These are phyloP conservation scores for Solanum peruvianum DNA, from an alignment of 257 asterid species.

Conservation along the genomic window DNA sequence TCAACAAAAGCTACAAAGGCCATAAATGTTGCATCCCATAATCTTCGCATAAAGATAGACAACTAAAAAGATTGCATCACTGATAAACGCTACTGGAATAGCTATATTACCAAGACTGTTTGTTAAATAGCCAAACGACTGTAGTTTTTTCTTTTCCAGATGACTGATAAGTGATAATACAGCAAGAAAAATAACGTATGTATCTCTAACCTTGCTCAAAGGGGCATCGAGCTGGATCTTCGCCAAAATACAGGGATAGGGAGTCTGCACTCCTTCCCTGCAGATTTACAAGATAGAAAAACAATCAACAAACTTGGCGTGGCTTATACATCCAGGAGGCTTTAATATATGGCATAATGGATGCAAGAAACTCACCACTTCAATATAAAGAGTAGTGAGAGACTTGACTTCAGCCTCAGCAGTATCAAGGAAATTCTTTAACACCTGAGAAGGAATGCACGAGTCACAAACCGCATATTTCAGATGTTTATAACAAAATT, in stretches of 20 bases:
- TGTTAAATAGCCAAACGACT: neutral
- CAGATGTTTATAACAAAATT: neutral
- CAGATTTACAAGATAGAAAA: neutral
- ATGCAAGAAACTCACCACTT: conserved; percentile 61
- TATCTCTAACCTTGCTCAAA: conserved; percentile 76
- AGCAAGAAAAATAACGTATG: neutral
- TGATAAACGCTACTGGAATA: neutral
- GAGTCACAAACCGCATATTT: conserved; percentile 5
- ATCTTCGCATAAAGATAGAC: neutral
- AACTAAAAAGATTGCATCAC: neutral
- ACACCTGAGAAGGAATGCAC: conserved; percentile 39
- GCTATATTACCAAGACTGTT: neutral
- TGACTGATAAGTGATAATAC: neutral
- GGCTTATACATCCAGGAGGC: neutral
- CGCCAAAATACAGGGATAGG: conserved; percentile 83
- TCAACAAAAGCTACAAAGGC: neutral
- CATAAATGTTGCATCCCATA: neutral
- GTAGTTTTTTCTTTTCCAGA: neutral
- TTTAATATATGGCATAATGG: neutral
- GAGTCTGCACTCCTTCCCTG: conserved; percentile 99
- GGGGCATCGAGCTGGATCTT: conserved; percentile 98
- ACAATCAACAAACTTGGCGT: neutral
- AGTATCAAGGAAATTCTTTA: conserved; percentile 71
- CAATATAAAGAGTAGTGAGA: conserved; percentile 75
- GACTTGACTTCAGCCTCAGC: conserved; percentile 98